Conservation (phyloP, 2,329 filamentous ascomycete species). For the Boeremia exigua region DNA sequence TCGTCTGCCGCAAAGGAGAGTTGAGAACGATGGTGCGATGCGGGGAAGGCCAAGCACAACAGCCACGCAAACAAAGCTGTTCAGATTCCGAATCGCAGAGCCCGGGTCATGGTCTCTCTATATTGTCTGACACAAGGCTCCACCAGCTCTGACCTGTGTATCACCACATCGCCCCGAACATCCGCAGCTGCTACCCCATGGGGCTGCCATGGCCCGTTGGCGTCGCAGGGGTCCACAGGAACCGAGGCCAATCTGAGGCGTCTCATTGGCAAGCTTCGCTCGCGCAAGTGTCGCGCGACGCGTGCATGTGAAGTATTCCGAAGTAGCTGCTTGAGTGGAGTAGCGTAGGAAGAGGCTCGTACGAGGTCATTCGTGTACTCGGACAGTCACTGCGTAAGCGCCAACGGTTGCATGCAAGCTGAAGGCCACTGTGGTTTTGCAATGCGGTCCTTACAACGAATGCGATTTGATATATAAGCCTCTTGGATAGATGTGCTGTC, state of each 20-base stretch:
- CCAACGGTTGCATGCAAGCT: too few relatives aligned
- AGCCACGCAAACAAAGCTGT: not conserved
- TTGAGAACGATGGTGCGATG: not conserved
- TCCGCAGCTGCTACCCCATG: slow-evolving; percentile 8
- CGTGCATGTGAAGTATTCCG: slow-evolving; percentile 3
- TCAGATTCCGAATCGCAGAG: not conserved
- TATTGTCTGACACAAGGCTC: not conserved
- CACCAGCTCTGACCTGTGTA: not conserved
- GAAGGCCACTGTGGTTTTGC: too few relatives aligned
- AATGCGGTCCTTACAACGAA: too few relatives aligned
- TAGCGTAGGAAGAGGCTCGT: not conserved
- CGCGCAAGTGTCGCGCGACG: not conserved
- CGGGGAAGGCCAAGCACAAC: not conserved
- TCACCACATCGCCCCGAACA: slow-evolving; percentile 1
- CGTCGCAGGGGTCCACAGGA: not conserved
- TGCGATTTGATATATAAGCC: too few relatives aligned
- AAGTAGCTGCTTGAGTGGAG: not conserved
- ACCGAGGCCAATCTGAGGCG: slow-evolving; percentile 8
- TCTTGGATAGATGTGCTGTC: too few relatives aligned
- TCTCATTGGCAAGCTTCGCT: slow-evolving; percentile 5
- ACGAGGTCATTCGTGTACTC: not conserved
- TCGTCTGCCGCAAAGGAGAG: not conserved
- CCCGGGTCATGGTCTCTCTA: not conserved
- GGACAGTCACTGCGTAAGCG: too few relatives aligned
- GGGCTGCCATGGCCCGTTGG: slow-evolving; percentile 7